phyloP scores from a whole-genome alignment of 1,284 basidiomycete species.

The Ganoderma lucidum region DNA sequence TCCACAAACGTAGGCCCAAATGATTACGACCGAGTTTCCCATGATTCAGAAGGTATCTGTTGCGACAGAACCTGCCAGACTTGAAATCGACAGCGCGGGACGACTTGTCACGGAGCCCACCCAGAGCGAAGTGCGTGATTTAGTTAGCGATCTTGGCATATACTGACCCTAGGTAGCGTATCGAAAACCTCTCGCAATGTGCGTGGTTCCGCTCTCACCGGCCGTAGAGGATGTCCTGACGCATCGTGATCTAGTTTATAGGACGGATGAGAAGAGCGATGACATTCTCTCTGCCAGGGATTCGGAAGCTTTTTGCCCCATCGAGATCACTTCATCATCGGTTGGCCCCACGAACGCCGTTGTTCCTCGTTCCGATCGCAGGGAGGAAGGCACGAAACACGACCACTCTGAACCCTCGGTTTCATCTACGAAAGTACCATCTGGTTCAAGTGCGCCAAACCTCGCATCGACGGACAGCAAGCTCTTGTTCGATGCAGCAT shows the following conservation, averaged over 20 bases:
- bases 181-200: conserved; percentile 35
- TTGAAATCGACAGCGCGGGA: conserved; percentile 33
- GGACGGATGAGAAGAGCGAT: conserved; percentile 38
- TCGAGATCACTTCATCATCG: neutral
- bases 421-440: neutral
- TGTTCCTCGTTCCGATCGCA: neutral
- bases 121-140: conserved; percentile 30
- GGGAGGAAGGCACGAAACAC: neutral
- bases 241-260: conserved; percentile 33
- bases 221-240: neutral
- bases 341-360: neutral
- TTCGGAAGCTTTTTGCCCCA: neutral
- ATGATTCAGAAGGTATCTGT: conserved; percentile 31
- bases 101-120: conserved; percentile 27
- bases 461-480: conserved; percentile 34
- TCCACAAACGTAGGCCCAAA: neutral
- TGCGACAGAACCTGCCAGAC: conserved; percentile 26
- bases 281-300: conserved; percentile 19
- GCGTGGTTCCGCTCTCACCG: neutral
- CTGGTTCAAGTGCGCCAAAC: neutral
- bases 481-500: conserved; percentile 35
- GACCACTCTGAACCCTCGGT: neutral
- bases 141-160: neutral
- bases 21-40: neutral
- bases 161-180: conserved; percentile 20